These are phyloP conservation scores for Crithidia fasciculata DNA, from an alignment of 208 protist species.

Conservation along the genomic window DNA sequence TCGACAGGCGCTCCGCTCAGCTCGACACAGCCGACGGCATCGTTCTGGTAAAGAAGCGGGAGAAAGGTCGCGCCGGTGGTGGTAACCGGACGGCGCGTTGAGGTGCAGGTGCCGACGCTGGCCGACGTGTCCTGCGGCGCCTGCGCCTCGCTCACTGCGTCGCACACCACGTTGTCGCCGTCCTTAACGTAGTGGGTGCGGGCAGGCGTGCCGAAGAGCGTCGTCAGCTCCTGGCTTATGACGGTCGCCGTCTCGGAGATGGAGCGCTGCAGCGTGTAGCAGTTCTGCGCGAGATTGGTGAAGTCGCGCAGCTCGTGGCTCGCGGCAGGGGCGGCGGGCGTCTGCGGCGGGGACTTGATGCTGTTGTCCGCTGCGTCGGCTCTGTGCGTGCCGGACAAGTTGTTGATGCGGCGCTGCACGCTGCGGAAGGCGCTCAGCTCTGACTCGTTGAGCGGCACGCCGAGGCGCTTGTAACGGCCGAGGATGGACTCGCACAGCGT, in stretches of 20 bases:
- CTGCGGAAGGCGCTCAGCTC: conserved; percentile 57
- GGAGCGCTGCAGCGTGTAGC: conserved; percentile 22
- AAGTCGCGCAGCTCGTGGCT: conserved; percentile 11
- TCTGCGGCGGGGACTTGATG: no score
- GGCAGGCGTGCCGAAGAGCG: conserved; percentile 21
- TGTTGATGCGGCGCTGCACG: conserved; percentile 5
- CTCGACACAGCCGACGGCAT: no score
- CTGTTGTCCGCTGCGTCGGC: neutral
- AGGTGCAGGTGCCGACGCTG: conserved; percentile 36
- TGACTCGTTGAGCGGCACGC: conserved; percentile 30
- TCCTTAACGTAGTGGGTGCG: conserved; percentile 47
- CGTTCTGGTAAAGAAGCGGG: no score
- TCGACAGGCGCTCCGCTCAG: no score
- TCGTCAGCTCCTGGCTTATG: no score
- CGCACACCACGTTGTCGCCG: conserved; percentile 58
- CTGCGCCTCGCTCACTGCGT: conserved; percentile 61
- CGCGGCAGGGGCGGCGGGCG: no score
- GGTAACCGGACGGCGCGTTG: no score
- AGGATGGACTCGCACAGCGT: conserved; percentile 79
- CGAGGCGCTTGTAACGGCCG: conserved; percentile 61
- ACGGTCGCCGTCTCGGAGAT: conserved; percentile 17
- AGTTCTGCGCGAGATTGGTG: neutral
- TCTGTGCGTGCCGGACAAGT: neutral
- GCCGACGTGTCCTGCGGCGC: conserved; percentile 24
- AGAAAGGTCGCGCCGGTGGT: no score